These are phyloP conservation scores for Xerocomellus dryophilus DNA, from an alignment of 768 basidiomycete species.

Conservation along the genomic window DNA sequence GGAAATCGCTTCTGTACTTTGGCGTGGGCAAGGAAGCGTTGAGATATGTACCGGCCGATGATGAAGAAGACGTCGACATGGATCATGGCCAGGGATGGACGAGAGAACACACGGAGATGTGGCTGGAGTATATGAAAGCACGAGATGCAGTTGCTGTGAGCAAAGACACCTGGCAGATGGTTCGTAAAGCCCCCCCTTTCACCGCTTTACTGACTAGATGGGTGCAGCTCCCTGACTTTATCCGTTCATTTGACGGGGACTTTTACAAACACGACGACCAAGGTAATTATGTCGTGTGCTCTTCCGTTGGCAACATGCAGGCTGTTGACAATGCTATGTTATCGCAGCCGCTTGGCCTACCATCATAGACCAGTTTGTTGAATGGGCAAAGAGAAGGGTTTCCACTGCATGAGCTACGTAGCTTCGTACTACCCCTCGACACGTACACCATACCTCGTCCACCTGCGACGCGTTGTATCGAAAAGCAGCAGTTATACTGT, in stretches of 20 bases:
- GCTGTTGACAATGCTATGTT: constrained; percentile 5
- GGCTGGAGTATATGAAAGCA: constrained; percentile 71
- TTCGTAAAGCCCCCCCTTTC: constrained; percentile 32
- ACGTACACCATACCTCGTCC: constrained; percentile 9
- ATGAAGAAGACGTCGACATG: constrained; percentile 48
- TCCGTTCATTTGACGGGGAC: constrained; percentile 67
- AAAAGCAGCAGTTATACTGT: not conserved
- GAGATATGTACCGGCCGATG: constrained; percentile 38
- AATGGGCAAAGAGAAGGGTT: constrained; percentile 48
- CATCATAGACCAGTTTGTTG: constrained; percentile 81
- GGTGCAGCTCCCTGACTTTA: constrained; percentile 71
- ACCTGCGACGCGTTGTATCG: not conserved
- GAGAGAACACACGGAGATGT: constrained; percentile 60
- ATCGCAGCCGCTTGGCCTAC: constrained; percentile 80
- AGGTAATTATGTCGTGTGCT: constrained; percentile 42
- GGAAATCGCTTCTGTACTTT: constrained; percentile 72
- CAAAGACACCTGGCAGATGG: constrained; percentile 90
- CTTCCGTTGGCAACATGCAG: not conserved
- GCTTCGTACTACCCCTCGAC: not conserved
- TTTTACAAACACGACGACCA: constrained; percentile 75
- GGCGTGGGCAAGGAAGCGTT: constrained; percentile 69
- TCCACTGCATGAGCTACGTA: constrained; percentile 1
- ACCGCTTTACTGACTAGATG: constrained; percentile 4
- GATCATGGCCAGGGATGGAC: constrained; percentile 54
- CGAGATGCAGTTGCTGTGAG: constrained; percentile 75